Base-by-base conservation (phyloP, 1,284 basidiomycete species). In the Prillingera fragicola region DNA sequence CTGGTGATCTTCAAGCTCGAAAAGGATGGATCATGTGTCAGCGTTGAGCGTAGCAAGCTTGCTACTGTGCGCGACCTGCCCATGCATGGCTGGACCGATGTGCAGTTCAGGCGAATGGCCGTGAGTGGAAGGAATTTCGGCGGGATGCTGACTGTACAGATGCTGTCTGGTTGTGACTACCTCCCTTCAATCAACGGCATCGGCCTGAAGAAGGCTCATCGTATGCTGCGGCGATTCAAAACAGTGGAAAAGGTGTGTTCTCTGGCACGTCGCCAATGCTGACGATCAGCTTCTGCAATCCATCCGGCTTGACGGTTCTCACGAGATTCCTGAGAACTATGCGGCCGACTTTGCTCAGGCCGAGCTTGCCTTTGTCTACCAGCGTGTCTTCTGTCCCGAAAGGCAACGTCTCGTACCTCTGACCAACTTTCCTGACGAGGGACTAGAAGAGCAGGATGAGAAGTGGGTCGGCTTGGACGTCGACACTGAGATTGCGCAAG, bases 121-220 rank as follows among this genome's bases (percentile, higher is more conserved):
- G 71, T 74, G 41, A 55, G 72, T 64, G 14, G 13, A 21, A 12
- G 10, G 15, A n/a, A 4, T 4, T 24, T 35, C 24, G 8, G 17
- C 21, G 1, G 18, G 3, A 5, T 15, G 3, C 32, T 38, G 13
- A 38, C 41, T 19, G 3, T 22, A 2, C 47, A 74, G 72, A 97
- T 99, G 65, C 77, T 99, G 31, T 89, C 87, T 45, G 95, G 95
- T 3, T 98, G 95, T 67, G 95, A 99, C 69, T 99, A 99, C 68
- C 79, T 97, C 28, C 92, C 96, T 56, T 92, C 91, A 1, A 90
- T 98, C 60, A 89, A 83, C 62, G 94, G 94, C 1, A 76, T 99
- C 26, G 95, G 95, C 1, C 87, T 95, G 14, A 97, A 96, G 76
- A 97, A 87, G n/a, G 92, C 95, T 0, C 86, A 86, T 70, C 69